phyloP scores from a whole-genome alignment of 495 filamentous ascomycete species.

The Podospora pseudoanserina region DNA sequence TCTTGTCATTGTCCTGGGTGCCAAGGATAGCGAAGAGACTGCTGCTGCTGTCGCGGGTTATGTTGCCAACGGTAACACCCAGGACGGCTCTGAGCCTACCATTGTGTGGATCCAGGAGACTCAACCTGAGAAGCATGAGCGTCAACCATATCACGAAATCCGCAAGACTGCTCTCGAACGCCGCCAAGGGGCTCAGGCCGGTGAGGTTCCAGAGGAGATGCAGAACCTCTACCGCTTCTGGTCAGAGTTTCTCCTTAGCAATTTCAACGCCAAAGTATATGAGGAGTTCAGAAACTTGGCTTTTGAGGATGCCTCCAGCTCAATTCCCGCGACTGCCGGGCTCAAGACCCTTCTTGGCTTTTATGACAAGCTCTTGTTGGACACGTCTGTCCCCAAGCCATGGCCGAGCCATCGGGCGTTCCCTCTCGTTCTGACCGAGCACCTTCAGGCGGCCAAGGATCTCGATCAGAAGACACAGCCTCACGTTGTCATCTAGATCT shows the following conservation, averaged over 20 bases:
- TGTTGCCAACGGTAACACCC: not conserved
- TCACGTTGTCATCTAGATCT: conserved; percentile 7
- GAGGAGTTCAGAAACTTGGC: conserved; percentile 70
- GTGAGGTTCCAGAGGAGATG: conserved; percentile 53
- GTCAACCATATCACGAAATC: conserved; percentile 55
- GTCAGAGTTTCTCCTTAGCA: conserved; percentile 69
- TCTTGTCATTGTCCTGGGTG: conserved; percentile 25
- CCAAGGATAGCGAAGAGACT: conserved; percentile 18
- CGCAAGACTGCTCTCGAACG: conserved; percentile 55
- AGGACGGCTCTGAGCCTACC: not conserved
- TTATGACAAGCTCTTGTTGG: conserved; percentile 29
- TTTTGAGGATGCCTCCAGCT: conserved; percentile 56
- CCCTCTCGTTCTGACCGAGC: conserved; percentile 27
- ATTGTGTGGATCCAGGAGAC: conserved; percentile 22
- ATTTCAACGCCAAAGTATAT: conserved; percentile 79
- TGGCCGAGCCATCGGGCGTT: conserved; percentile 29
- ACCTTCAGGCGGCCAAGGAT: conserved; percentile 27
- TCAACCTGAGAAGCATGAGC: conserved; percentile 36
- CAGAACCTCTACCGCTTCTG: conserved; percentile 71
- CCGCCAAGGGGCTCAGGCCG: conserved; percentile 46
- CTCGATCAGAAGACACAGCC: conserved; percentile 13
- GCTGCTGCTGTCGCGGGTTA: conserved; percentile 22
- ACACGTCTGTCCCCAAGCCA: conserved; percentile 26
- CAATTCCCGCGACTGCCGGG: conserved; percentile 18
- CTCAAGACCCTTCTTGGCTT: conserved; percentile 29